Percentiles rank a stretch among this genome's conserved stretches.
phyloP scores from a whole-genome alignment of 129 eudicot genomes.

The Centella asiatica region DNA sequence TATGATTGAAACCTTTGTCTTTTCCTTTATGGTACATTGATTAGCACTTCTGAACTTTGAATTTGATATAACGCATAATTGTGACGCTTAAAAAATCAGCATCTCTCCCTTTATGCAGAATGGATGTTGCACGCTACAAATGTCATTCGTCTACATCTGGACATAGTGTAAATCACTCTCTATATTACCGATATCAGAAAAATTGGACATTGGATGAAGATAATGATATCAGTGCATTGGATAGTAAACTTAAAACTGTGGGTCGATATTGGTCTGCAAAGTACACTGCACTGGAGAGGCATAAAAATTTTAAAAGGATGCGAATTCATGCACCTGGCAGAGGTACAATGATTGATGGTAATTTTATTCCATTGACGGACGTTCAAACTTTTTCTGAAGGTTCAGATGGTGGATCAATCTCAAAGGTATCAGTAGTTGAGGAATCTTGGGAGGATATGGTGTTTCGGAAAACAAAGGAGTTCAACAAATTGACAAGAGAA shows the following conservation, averaged over 20 bases:
- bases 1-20: not conserved
- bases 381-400: slow-evolving; percentile 24
- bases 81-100: not conserved
- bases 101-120: slow-evolving; percentile 35
- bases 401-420: slow-evolving; percentile 15
- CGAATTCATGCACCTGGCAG: slow-evolving; percentile 46
- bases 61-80: not conserved
- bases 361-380: slow-evolving; percentile 56
- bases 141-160: slow-evolving; percentile 29
- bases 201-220: slow-evolving; percentile 44
- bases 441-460: slow-evolving; percentile 99
- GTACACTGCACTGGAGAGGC: slow-evolving; percentile 65
- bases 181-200: slow-evolving; percentile 15
- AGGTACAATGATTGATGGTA: slow-evolving; percentile 11
- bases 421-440: slow-evolving; percentile 31
- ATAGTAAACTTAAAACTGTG: slow-evolving; percentile 48
- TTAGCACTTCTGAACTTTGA: not conserved
- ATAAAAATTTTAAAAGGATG: slow-evolving; percentile 65
- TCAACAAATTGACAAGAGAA: slow-evolving; percentile 78
- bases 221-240: slow-evolving; percentile 62
- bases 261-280: slow-evolving; percentile 97
- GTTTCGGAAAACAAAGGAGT: slow-evolving; percentile 70
- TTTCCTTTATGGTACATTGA: not conserved
- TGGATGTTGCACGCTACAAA: slow-evolving; percentile 90
- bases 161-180: slow-evolving; percentile 7